Evolutionary conservation across 2,329 filamentous ascomycete genomes (phyloP), one percentile per base, ranked within the genome.

Genomic region (Scedosporium aurantiacum): DNA sequence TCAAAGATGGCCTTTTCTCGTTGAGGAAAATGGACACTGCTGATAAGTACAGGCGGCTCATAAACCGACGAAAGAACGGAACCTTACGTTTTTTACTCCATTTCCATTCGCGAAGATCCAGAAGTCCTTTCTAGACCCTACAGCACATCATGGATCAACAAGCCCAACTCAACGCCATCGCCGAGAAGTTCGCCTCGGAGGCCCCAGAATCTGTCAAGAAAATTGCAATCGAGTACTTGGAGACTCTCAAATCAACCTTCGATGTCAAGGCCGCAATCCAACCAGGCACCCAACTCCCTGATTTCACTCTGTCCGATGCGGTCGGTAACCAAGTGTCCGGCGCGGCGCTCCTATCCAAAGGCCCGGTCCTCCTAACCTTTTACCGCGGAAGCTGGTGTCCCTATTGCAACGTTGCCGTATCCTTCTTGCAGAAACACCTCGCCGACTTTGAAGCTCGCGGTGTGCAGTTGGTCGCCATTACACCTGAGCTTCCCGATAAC

Each of bases 351-450:
- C 67, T 73, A 27, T 60, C 64, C 37, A 65, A 69, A 12, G 72
- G 70, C 2, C 67, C 70, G 1, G 63, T 78, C 18, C 68, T 78
- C 28, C 69, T 78, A 54, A 74, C 72, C n/a, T 78, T 78, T 68
- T 78, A 78, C 68, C 76, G 76, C 56, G 76, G 76, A 16, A 68
- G 70, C 59, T 78, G 76, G 76, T 79, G 76, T 62, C 76, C 76
- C 1, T 78, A 70, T 69, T 78, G 76, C 70, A 78, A 77, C 66
- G 58, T 78, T 16, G 69, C 70, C 1, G 66, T 78, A 21, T 66
- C 60, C 4, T 67, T 68, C 21, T 66, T 77, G 0, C 75, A 77
- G 62, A 65, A 69, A 50, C 66, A 70, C 62, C 67, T 76, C 10
- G 63, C 66, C 1, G 70, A 73, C 0, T 73, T 77, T 64, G 59